Percentiles rank a stretch among this genome's conserved stretches.
Evolutionary conservation across 495 filamentous ascomycete species (phyloP).

Genomic region (Stereocaulon alpinum): DNA sequence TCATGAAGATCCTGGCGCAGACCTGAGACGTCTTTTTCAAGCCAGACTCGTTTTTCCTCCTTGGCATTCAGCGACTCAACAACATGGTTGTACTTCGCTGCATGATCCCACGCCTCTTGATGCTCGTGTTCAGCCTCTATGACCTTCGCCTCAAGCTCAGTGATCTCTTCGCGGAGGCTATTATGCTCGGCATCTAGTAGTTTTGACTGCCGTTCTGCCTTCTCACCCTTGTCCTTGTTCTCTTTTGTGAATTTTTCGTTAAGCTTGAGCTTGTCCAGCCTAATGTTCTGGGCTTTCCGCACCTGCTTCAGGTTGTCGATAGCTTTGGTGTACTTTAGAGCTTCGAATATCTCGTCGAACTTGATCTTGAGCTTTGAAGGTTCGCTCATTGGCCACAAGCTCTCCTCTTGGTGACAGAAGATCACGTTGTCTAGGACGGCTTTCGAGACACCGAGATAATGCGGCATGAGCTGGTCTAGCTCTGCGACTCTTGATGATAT

Average conservation of each 20-base stretch:
- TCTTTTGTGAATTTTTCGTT: constrained; percentile 65
- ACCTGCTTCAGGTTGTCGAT: constrained; percentile 86
- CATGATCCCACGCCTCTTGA: constrained; percentile 50
- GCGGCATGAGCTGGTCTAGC: constrained; percentile 71
- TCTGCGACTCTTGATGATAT: constrained; percentile 72
- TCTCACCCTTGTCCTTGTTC: constrained; percentile 80
- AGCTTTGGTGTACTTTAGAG: constrained; percentile 89
- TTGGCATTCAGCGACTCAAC: constrained; percentile 66
- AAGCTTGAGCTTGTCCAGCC: constrained; percentile 58
- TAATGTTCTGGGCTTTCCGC: constrained; percentile 69
- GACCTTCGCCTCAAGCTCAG: constrained; percentile 46
- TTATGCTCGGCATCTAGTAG: constrained; percentile 69
- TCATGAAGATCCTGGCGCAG: constrained; percentile 61
- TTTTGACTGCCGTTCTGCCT: constrained; percentile 49
- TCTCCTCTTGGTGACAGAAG: constrained; percentile 98
- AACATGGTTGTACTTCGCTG: constrained; percentile 49
- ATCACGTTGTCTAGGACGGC: constrained; percentile 89
- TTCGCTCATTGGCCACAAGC: constrained; percentile 95
- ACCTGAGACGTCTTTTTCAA: constrained; percentile 56
- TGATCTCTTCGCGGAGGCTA: constrained; percentile 45
- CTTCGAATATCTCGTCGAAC: constrained; percentile 97
- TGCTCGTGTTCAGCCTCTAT: constrained; percentile 44
- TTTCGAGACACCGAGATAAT: constrained; percentile 80
- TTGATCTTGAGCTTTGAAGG: constrained; percentile 73
- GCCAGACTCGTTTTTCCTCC: constrained; percentile 54